These are phyloP conservation scores for Beta lomatogona DNA, from an alignment of 179 eudicot species.

Conservation along the genomic window DNA sequence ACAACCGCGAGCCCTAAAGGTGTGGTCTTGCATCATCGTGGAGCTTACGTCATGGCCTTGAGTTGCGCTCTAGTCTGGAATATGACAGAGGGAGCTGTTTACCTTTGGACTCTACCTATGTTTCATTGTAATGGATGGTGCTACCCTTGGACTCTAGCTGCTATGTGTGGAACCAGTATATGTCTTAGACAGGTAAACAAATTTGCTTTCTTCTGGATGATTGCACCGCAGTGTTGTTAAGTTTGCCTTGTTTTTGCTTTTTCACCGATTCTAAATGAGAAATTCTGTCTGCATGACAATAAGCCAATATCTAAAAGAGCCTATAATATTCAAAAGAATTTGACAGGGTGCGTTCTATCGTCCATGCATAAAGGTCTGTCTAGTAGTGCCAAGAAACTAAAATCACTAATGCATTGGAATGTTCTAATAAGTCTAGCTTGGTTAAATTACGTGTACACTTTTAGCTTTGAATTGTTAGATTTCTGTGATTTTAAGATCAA, in stretches of 20 bases:
- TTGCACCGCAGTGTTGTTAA: not conserved
- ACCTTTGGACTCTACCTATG: constrained; percentile 95
- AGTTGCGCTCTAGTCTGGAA: constrained; percentile 76
- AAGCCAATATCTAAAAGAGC: not conserved
- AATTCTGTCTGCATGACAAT: not conserved
- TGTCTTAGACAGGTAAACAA: constrained; percentile 88
- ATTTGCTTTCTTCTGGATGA: not conserved
- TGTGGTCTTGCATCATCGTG: constrained; percentile 89
- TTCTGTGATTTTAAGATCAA: not conserved
- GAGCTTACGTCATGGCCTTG: constrained; percentile 83
- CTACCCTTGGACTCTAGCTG: constrained; percentile 91
- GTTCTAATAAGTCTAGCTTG: not conserved
- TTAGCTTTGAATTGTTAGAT: too few relatives aligned
- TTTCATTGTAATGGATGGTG: constrained; percentile 99
- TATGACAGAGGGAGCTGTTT: constrained; percentile 81
- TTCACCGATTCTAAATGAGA: not conserved
- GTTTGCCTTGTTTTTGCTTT: not conserved
- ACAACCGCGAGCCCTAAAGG: constrained; percentile 99
- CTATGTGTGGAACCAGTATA: constrained; percentile 86
- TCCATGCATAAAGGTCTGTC: not conserved
- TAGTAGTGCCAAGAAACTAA: not conserved
- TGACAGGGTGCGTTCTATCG: not conserved
- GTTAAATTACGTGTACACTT: not conserved
- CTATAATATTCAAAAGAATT: not conserved
- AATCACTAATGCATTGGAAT: not conserved